These are phyloP conservation scores for Diaporthe caulivora DNA, from an alignment of 2,329 filamentous ascomycete genomes.

Conservation along the genomic window DNA sequence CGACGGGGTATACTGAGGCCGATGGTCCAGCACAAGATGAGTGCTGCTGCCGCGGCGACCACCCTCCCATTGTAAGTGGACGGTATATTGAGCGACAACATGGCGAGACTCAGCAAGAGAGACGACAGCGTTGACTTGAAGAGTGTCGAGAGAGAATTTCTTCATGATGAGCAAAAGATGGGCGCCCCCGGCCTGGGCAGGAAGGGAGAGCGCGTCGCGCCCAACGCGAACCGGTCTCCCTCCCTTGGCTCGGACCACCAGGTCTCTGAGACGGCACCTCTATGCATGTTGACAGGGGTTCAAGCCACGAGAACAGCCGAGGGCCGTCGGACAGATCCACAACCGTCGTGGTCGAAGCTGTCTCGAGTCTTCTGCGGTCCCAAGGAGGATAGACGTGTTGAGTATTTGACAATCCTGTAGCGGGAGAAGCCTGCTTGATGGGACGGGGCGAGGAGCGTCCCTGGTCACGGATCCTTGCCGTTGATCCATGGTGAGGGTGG, in stretches of 20 bases:
- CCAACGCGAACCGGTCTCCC: neutral
- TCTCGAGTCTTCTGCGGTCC: neutral
- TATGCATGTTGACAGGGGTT: neutral
- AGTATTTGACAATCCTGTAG: neutral
- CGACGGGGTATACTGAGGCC: constrained; percentile 26
- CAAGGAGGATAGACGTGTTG: neutral
- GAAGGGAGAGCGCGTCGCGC: neutral
- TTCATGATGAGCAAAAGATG: neutral
- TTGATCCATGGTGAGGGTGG: neutral
- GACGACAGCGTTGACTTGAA: neutral
- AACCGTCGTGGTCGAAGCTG: neutral
- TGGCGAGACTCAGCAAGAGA: constrained; percentile 7
- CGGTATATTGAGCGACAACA: constrained; percentile 32
- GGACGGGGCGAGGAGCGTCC: neutral
- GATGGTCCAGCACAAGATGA: constrained; percentile 33
- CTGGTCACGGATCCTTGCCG: constrained; percentile 12
- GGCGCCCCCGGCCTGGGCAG: neutral
- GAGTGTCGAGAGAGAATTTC: neutral
- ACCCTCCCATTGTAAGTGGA: constrained; percentile 21
- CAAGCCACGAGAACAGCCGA: neutral
- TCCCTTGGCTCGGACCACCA: constrained; percentile 19
- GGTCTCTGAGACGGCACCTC: neutral
- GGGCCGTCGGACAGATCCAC: no score
- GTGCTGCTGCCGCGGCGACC: constrained; percentile 17
- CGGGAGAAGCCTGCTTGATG: neutral